phyloP scores from a whole-genome alignment of 2,329 filamentous ascomycete genomes.

The Arthrobotrys sphaeroides region DNA sequence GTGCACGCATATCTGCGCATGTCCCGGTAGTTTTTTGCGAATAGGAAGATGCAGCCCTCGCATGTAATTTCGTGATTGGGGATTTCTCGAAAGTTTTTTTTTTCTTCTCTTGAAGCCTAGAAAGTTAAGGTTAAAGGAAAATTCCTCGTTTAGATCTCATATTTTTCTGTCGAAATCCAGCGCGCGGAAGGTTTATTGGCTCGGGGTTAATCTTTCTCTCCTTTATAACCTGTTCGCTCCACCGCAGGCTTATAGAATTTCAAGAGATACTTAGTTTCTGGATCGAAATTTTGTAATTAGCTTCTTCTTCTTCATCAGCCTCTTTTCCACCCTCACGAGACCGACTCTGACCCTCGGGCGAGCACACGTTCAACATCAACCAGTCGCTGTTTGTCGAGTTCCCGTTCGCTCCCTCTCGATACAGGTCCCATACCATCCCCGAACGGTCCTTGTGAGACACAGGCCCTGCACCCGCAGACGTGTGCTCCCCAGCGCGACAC shows the following conservation, averaged over 20 bases:
- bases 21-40: not conserved
- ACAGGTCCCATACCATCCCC: slow-evolving; percentile 13
- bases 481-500: slow-evolving; percentile 20
- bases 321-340: not conserved
- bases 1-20: slow-evolving; percentile 36
- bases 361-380: not conserved
- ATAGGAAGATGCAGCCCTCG: slow-evolving; percentile 7
- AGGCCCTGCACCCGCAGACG: slow-evolving; percentile 18
- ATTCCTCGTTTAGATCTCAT: slow-evolving; percentile 16
- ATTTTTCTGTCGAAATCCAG: too few species aligned
- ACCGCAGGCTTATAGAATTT: not conserved
- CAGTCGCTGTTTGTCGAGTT: slow-evolving; percentile 3
- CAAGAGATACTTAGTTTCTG: not conserved
- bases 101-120: not conserved
- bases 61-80: slow-evolving; percentile 41
- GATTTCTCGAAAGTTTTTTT: not conserved
- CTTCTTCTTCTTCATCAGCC: not conserved
- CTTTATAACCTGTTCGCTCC: slow-evolving; percentile 22
- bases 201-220: slow-evolving; percentile 12
- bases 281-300: slow-evolving; percentile 7
- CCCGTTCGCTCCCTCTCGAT: slow-evolving; percentile 9
- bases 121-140: too few species aligned
- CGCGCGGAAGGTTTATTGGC: slow-evolving; percentile 2
- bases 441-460: slow-evolving; percentile 22
- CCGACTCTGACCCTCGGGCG: not conserved